Base-by-base conservation (phyloP, 495 filamentous ascomycete genomes). In the Aspergillus incahuasiensis region DNA sequence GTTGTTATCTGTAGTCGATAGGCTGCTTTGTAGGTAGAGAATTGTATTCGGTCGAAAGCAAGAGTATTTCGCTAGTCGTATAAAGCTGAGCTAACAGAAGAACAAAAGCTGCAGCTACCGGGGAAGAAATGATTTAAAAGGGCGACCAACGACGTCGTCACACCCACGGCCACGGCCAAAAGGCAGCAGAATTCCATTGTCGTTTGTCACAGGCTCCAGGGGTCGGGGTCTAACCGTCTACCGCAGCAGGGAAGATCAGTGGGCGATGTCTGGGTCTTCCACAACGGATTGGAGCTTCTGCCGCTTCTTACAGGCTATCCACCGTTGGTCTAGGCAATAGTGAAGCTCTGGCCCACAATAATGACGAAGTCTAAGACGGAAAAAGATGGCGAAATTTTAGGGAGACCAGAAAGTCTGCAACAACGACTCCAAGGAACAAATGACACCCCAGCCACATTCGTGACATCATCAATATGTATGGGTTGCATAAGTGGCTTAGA, bases 101-200 rank as follows among this genome's bases (percentile, higher is more conserved):
- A 51, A 16, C 4, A 2, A 34, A 44, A 35, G 28, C 40, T 50
- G 48, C 48, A 50, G 34, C 48, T 35, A 35, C 6, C 35, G 22
- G 21, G 20, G 34, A n/a, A 25, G 11, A 24, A 5, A 18, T 19
- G 12, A 40, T 50, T 49, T 38, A 49, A 49, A 11, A 28, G 24
- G 5, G 21, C n/a, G 39, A 50, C 12, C 20, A 44, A 47, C 38
- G 40, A 16, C 46, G 34, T 50, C n/a, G n/a, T n/a, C n/a, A n/a
- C n/a, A n/a, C n/a, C n/a, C n/a, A n/a, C n/a, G n/a, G n/a, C n/a
- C 16, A 21, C 48, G 38, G 48, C 2, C 12, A 16, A 50, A 50
- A 64, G 62, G 62, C 58, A 61, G 56, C 58, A 55, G 22, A 63
- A 63, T 63, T 55, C 44, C 54, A 56, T 35, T 35, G 32, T 35